These are phyloP conservation scores for Paramecium tetraurelia DNA, from an alignment of 73 alveolate genomes.

Conservation along the genomic window DNA sequence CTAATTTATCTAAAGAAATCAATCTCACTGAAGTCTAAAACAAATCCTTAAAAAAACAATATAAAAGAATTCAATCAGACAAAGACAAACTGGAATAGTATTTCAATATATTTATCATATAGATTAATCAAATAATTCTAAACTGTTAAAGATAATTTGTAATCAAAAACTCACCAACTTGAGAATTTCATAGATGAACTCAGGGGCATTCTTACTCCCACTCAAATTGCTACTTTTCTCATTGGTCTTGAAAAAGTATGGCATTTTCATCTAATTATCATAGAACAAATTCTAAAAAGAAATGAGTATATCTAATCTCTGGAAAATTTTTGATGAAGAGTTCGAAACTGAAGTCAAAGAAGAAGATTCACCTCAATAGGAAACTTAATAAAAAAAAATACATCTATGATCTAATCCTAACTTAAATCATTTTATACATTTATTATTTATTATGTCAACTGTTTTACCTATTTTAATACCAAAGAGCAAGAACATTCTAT, in stretches of 20 bases:
- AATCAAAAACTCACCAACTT: neutral
- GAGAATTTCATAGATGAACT: slow-evolving; percentile 39
- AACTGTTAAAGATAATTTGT: neutral
- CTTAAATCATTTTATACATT: neutral
- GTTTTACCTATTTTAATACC: slow-evolving; percentile 27
- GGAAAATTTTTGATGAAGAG: slow-evolving; percentile 34
- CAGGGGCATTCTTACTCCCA: slow-evolving; percentile 7
- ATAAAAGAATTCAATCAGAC: neutral
- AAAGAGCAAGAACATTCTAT: slow-evolving; percentile 44
- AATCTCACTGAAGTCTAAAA: slow-evolving; percentile 12
- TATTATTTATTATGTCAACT: slow-evolving; percentile 35
- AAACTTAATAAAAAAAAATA: neutral
- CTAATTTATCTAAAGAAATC: neutral
- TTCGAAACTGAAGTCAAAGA: slow-evolving; percentile 40
- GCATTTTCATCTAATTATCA: too few species aligned
- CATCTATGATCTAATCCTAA: neutral
- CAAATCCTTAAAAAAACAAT: slow-evolving; percentile 9
- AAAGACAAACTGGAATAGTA: slow-evolving; percentile 52
- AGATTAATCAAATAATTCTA: slow-evolving; percentile 6
- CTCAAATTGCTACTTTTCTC: slow-evolving; percentile 12
- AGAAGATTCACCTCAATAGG: neutral
- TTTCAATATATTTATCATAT: neutral
- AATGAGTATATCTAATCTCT: neutral
- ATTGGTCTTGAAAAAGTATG: slow-evolving; percentile 48
- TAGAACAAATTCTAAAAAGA: slow-evolving; percentile 54